Conservation (phyloP, 768 basidiomycete genomes). For the Xerocomellus intermedius region DNA sequence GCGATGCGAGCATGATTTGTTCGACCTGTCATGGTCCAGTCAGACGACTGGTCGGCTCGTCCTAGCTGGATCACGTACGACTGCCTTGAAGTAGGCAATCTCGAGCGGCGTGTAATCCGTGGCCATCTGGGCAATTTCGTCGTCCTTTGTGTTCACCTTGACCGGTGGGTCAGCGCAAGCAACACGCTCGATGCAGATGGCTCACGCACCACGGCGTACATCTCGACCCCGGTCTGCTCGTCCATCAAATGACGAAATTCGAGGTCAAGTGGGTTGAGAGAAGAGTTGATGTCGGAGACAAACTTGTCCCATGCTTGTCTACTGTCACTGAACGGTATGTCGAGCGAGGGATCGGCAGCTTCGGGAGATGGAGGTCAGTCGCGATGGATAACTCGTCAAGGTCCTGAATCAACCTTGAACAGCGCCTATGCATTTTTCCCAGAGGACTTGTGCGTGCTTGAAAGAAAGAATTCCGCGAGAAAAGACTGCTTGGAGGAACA, state of each 20-base stretch:
- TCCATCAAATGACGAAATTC: slow-evolving; percentile 66
- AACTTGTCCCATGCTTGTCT: slow-evolving; percentile 59
- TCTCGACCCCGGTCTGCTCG: slow-evolving; percentile 59
- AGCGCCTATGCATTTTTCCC: slow-evolving; percentile 63
- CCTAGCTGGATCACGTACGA: slow-evolving; percentile 48
- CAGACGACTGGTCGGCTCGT: not conserved
- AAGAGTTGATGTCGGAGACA: slow-evolving; percentile 55
- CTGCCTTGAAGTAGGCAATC: slow-evolving; percentile 80
- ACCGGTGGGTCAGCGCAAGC: not conserved
- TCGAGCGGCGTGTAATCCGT: slow-evolving; percentile 79
- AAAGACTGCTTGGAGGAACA: slow-evolving; percentile 78
- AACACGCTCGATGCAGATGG: not conserved
- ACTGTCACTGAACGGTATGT: slow-evolving; percentile 40
- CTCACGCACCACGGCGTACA: slow-evolving; percentile 65
- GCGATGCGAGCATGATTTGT: slow-evolving; percentile 81
- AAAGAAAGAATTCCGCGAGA: slow-evolving; percentile 69
- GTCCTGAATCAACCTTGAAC: slow-evolving; percentile 53
- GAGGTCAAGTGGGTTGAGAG: slow-evolving; percentile 68
- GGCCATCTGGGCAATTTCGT: slow-evolving; percentile 80
- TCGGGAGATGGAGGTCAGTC: slow-evolving; percentile 5
- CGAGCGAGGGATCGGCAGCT: slow-evolving; percentile 56
- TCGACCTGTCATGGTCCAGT: slow-evolving; percentile 58
- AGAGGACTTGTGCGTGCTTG: slow-evolving; percentile 61
- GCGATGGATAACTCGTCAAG: not conserved
- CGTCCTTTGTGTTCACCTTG: slow-evolving; percentile 79